Base-by-base conservation (phyloP, 169 alveolate genomes). In the Plasmodium coatneyi region DNA sequence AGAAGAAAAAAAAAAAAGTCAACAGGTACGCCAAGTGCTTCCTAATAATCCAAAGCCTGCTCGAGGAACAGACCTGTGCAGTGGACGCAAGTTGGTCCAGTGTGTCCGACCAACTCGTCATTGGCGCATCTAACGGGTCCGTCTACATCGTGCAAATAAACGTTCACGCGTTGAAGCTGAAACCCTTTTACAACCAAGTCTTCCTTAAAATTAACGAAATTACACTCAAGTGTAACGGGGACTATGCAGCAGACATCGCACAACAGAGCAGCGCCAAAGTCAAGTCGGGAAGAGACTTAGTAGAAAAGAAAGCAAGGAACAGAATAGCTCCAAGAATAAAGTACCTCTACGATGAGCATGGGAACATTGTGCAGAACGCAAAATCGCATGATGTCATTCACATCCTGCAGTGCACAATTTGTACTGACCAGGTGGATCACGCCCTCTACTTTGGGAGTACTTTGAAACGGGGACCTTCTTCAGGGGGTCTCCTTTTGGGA, bases 41-140 rank as follows among this genome's bases (percentile, higher is more conserved):
- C 70, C 71, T 89, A n/a, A 79, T 89, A 16, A 70, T 89, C 28
- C 87, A 80, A 49, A 89, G 79, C 80, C 66, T 89, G 19, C 43
- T 89, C 10, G 94, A 89, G n/a, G 94, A 89, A 41, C 94, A 89
- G 49, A 89, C 94, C 19, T 89, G 90, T 46, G 94, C 90, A 22
- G 90, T 89, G 4, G 94, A 89, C 43, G 32, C 80, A 60, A 89
- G 90, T 2, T 89, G 94, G 94, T 89, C 94, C 5, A 87, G 79
- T 7, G 43, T 16, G 3, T 28, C n/a, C 49, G 89, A 89, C 19
- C 94, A 89, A 70, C 49, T 89, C 22, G 89, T 89, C 19, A 89
- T 89, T 25, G 94, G 94, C 4, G 90, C 90, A 5, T 89, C 94
- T 30, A 89, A 89, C 32, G 94, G 94, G 7, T 89, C 94, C 16